Evolutionary conservation across 2,329 filamentous ascomycete genomes (phyloP).

Genomic region (Claviceps sp.): DNA sequence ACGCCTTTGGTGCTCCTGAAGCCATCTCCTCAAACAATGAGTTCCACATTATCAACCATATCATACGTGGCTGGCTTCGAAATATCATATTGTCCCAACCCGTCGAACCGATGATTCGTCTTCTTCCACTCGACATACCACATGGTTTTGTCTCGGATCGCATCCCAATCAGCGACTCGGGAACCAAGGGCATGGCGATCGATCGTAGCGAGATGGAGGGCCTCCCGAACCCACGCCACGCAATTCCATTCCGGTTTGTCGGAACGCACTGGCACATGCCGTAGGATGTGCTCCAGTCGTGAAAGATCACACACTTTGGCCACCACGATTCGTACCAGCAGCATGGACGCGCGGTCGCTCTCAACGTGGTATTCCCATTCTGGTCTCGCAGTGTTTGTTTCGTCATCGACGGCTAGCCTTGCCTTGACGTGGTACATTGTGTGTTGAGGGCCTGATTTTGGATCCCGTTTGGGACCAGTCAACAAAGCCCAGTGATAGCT

Average conservation of each 20-base stretch:
- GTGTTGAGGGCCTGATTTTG: slow-evolving; percentile 1
- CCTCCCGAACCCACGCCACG: slow-evolving; percentile 6
- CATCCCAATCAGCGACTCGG: slow-evolving; percentile 2
- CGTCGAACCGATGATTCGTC: slow-evolving; percentile 5
- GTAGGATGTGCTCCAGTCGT: slow-evolving; percentile 4
- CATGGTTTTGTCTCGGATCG: slow-evolving; percentile 5
- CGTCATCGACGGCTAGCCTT: slow-evolving; percentile 2
- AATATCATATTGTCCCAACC: slow-evolving; percentile 3
- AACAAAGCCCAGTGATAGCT: slow-evolving; percentile 7
- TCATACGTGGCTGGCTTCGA: slow-evolving; percentile 6
- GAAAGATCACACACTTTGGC: slow-evolving; percentile 4
- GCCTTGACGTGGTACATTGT: slow-evolving; percentile 7
- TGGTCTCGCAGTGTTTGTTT: slow-evolving; percentile 1
- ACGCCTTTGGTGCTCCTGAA: neutral
- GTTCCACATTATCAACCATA: slow-evolving; percentile 4
- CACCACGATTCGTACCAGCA: slow-evolving; percentile 3
- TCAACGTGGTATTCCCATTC: slow-evolving; percentile 5
- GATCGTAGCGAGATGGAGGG: slow-evolving; percentile 1
- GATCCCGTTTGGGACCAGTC: slow-evolving; percentile 3
- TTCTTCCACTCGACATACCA: slow-evolving; percentile 7
- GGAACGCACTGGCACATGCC: slow-evolving; percentile 1
- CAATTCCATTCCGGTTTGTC: slow-evolving; percentile 5
- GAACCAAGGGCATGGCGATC: slow-evolving; percentile 3
- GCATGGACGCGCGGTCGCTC: slow-evolving; percentile 2
- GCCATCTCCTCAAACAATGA: neutral